phyloP scores from a whole-genome alignment of 192 early-diverging fungal species.

The Coemansia sp. region DNA sequence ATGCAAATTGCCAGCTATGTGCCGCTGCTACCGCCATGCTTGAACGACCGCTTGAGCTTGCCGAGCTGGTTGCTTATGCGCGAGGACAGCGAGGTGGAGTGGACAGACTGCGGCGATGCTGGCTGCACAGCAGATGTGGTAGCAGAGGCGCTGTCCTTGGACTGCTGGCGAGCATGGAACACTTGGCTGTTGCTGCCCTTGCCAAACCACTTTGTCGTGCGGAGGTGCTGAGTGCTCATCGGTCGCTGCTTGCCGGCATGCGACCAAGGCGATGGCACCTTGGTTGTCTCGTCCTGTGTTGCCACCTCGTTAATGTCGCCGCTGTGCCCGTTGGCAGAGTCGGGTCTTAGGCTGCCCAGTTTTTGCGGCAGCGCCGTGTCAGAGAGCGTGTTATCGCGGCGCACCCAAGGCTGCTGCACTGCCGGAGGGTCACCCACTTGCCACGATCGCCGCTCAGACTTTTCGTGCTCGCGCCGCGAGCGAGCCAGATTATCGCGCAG shows the following conservation, averaged over 20 bases:
- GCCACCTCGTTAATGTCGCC: background rate
- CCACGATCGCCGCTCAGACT: slow-evolving; percentile 39
- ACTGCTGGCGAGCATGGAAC: background rate
- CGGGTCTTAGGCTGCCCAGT: background rate
- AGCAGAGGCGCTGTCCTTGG: slow-evolving; percentile 4
- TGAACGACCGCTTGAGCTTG: slow-evolving; percentile 37
- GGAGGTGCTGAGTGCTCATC: slow-evolving; percentile 32
- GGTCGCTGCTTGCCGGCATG: slow-evolving; percentile 31
- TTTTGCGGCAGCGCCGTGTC: slow-evolving; percentile 36
- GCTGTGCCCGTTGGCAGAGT: background rate
- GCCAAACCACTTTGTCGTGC: slow-evolving; percentile 29
- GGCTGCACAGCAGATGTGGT: background rate
- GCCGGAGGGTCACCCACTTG: slow-evolving; percentile 23
- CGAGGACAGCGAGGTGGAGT: slow-evolving; percentile 21
- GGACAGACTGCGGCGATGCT: slow-evolving; percentile 11
- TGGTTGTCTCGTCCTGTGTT: slow-evolving; percentile 8
- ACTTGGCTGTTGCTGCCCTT: slow-evolving; percentile 3
- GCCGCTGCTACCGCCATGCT: slow-evolving; percentile 1
- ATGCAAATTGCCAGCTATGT: background rate
- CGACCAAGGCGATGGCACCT: slow-evolving; percentile 37
- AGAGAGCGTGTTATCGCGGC: slow-evolving; percentile 28
- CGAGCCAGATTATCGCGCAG: slow-evolving; percentile 37
- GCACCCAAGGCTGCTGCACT: slow-evolving; percentile 37
- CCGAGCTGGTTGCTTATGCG: slow-evolving; percentile 43
- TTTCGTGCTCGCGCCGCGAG: slow-evolving; percentile 20